Conservation (phyloP, 768 basidiomycete species). For the Russula abietina region DNA sequence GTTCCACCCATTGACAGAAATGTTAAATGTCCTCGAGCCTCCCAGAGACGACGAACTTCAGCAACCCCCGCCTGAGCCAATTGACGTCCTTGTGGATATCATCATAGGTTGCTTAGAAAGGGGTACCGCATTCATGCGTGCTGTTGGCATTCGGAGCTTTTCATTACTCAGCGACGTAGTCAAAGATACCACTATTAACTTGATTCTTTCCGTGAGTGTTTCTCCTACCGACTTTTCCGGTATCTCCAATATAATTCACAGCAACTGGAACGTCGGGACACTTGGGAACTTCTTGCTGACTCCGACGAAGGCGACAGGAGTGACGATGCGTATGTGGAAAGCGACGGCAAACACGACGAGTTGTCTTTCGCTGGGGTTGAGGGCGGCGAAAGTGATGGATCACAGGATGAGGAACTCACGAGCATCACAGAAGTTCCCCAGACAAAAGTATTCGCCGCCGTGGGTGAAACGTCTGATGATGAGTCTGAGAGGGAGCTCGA, state of each 20-base stretch:
- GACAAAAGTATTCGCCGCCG: constrained; percentile 52
- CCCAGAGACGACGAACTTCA: constrained; percentile 34
- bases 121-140: constrained; percentile 72
- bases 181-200: constrained; percentile 64
- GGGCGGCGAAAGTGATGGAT: constrained; percentile 43
- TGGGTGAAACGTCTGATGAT: constrained; percentile 51
- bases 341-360: constrained; percentile 28
- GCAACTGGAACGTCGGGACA: constrained; percentile 79
- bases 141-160: constrained; percentile 76
- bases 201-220: constrained; percentile 69
- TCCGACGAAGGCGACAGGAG: constrained; percentile 32
- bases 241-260: constrained; percentile 29
- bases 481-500: constrained; percentile 73
- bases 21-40: constrained; percentile 30
- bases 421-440: constrained; percentile 56
- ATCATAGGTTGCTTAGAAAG: constrained; percentile 87
- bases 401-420: constrained; percentile 56
- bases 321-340: constrained; percentile 31
- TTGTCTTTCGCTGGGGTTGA: constrained; percentile 33
- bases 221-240: neutral
- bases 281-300: constrained; percentile 43
- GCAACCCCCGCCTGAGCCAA: constrained; percentile 49
- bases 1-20: constrained; percentile 37
- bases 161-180: constrained; percentile 61
- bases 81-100: constrained; percentile 83